A percentile compares a stretch with the other conserved stretches of the same genome.
Conservation (phyloP, 768 basidiomycete species). For the Mrakia gelida region DNA sequence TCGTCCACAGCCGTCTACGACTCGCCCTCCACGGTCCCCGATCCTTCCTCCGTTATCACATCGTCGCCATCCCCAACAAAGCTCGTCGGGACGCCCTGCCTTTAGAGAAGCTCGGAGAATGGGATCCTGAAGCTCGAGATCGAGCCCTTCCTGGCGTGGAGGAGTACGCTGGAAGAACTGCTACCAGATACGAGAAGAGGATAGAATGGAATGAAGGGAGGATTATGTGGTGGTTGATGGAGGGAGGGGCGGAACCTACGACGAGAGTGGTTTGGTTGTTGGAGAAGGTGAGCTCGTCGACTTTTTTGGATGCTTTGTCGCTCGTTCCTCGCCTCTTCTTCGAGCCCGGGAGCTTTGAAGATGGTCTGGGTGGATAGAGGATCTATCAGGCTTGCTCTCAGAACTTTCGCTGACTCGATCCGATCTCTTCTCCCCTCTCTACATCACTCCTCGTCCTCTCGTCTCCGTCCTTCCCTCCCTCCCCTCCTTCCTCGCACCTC, state of each 20-base stretch:
- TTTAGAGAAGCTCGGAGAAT: slow-evolving; percentile 78
- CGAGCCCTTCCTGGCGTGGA: background rate
- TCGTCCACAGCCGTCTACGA: slow-evolving; percentile 10
- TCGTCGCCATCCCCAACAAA: slow-evolving; percentile 19
- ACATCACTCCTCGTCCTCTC: background rate
- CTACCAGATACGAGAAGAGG: slow-evolving; percentile 52
- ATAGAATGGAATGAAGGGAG: slow-evolving; percentile 87
- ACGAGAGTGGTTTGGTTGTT: slow-evolving; percentile 71
- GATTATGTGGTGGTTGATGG: slow-evolving; percentile 77
- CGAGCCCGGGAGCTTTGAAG: no score
- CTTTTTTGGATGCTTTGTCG: no score
- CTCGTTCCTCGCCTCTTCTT: no score
- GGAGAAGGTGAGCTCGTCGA: slow-evolving; percentile 58
- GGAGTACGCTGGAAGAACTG: slow-evolving; percentile 25
- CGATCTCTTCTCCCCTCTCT: background rate
- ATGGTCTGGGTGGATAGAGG: no score
- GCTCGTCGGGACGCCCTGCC: slow-evolving; percentile 71
- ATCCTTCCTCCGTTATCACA: background rate
- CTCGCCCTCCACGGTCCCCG: background rate
- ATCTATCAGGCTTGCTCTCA: background rate
- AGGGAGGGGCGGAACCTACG: slow-evolving; percentile 75
- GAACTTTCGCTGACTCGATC: background rate
- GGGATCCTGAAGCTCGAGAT: slow-evolving; percentile 54
- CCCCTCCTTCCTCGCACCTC: background rate
- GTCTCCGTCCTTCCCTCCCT: no score